phyloP scores from a whole-genome alignment of 768 basidiomycete genomes.

The Phylloporus sp. region DNA sequence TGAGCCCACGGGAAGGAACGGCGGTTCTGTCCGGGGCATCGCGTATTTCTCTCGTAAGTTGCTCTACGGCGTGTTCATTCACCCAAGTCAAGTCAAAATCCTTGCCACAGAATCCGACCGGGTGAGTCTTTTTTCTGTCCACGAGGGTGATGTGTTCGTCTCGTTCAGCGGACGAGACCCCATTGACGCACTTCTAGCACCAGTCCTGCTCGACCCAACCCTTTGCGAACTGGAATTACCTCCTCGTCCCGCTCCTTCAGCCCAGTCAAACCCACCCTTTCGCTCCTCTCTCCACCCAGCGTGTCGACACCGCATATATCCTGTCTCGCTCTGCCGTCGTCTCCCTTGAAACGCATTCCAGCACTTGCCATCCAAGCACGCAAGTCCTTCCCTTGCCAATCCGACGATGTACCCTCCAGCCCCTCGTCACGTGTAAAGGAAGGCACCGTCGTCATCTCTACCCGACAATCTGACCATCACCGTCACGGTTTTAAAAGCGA shows the following conservation, averaged over 20 bases:
- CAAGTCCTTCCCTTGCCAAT: constrained; percentile 44
- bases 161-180: constrained; percentile 24
- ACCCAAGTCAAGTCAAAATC: constrained; percentile 77
- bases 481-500: constrained; percentile 27
- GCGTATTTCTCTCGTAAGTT: constrained; percentile 77
- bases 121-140: constrained; percentile 17
- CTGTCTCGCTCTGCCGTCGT: constrained; percentile 34
- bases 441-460: constrained; percentile 19
- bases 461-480: constrained; percentile 16
- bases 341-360: constrained; percentile 56
- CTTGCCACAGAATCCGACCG: constrained; percentile 35
- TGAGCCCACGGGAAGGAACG: constrained; percentile 88
- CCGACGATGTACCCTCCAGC: constrained; percentile 32
- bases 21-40: constrained; percentile 77
- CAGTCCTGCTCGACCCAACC: constrained; percentile 37
- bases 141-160: neutral
- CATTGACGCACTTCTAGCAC: constrained; percentile 60
- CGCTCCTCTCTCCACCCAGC: constrained; percentile 27
- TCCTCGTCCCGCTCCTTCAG: constrained; percentile 58
- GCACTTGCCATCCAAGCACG: constrained; percentile 45
- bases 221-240: constrained; percentile 33
- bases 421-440: constrained; percentile 25
- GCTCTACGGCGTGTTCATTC: constrained; percentile 83
- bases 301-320: constrained; percentile 23
- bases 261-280: constrained; percentile 44